Evolutionary conservation across 352 stramenopile species (phyloP).

Genomic region (Globisporangium abappressorium): DNA sequence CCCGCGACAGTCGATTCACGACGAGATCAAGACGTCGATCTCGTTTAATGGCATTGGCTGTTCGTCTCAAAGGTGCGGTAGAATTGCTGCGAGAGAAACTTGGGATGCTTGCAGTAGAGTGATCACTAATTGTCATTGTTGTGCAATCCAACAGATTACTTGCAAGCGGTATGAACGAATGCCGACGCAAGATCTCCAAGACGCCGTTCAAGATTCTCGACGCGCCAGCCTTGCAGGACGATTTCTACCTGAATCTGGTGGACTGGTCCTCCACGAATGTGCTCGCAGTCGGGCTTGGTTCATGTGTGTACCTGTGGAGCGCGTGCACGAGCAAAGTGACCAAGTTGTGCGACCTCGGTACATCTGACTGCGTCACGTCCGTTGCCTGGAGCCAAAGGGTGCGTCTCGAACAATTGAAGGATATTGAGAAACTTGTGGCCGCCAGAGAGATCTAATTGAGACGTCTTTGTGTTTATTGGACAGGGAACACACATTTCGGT

Average conservation of each 20-base stretch:
- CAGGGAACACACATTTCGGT: slow-evolving; percentile 91
- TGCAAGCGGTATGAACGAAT: slow-evolving; percentile 24
- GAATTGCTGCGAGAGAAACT: background rate
- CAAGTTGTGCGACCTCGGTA: slow-evolving; percentile 91
- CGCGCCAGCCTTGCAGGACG: slow-evolving; percentile 94
- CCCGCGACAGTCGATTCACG: slow-evolving; percentile 51
- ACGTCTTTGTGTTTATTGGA: background rate
- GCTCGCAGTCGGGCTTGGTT: slow-evolving; percentile 92
- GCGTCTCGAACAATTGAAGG: slow-evolving; percentile 12
- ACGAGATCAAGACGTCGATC: slow-evolving; percentile 54
- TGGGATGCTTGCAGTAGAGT: background rate
- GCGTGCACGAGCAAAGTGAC: slow-evolving; percentile 91
- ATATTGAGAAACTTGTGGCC: background rate
- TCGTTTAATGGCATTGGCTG: slow-evolving; percentile 43
- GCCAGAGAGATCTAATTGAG: background rate
- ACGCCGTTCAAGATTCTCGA: slow-evolving; percentile 97
- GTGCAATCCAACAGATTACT: slow-evolving; percentile 7
- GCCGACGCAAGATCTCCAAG: slow-evolving; percentile 84
- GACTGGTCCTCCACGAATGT: slow-evolving; percentile 96
- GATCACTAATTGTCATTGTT: background rate
- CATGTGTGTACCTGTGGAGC: slow-evolving; percentile 95
- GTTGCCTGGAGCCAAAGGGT: slow-evolving; percentile 92
- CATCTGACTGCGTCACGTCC: slow-evolving; percentile 87
- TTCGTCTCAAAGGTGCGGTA: slow-evolving; percentile 31
- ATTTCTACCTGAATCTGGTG: slow-evolving; percentile 99